Evolutionary conservation across 495 filamentous ascomycete species (phyloP).

Genomic region (Tuber calosporum): DNA sequence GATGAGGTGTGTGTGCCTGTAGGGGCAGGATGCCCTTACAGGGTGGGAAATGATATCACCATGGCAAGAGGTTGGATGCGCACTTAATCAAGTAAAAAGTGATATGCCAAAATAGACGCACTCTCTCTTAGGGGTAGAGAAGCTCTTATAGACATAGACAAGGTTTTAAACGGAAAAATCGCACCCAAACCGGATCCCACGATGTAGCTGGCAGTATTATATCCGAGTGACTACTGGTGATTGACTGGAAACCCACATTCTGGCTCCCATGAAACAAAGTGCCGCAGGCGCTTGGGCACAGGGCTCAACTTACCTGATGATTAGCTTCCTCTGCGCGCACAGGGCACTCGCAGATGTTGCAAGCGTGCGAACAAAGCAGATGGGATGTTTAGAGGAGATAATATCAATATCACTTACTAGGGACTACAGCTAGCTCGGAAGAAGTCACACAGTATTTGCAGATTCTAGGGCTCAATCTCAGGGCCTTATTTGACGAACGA

Average conservation of each 20-base stretch:
- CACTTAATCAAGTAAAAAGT: background rate
- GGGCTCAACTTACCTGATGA: background rate
- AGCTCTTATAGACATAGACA: background rate
- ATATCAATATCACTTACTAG: background rate
- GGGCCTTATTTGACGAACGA: background rate
- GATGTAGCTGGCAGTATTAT: background rate
- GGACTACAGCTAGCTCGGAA: background rate
- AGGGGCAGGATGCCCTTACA: background rate
- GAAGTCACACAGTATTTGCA: background rate
- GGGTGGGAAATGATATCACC: background rate
- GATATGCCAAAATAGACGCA: background rate
- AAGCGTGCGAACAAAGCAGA: background rate
- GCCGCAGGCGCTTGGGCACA: background rate
- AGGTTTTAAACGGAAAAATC: background rate
- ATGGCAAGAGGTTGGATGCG: background rate
- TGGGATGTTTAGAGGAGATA: background rate
- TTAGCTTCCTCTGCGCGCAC: background rate
- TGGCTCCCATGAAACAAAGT: background rate
- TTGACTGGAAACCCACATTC: background rate
- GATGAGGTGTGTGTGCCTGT: background rate
- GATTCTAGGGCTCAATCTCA: background rate
- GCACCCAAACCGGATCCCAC: background rate
- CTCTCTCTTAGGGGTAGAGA: background rate
- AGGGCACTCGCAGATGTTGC: background rate
- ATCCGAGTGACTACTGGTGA: background rate